Evolutionary conservation across 441 rosid species (phyloP).

Genomic region (Populus hybrid): DNA sequence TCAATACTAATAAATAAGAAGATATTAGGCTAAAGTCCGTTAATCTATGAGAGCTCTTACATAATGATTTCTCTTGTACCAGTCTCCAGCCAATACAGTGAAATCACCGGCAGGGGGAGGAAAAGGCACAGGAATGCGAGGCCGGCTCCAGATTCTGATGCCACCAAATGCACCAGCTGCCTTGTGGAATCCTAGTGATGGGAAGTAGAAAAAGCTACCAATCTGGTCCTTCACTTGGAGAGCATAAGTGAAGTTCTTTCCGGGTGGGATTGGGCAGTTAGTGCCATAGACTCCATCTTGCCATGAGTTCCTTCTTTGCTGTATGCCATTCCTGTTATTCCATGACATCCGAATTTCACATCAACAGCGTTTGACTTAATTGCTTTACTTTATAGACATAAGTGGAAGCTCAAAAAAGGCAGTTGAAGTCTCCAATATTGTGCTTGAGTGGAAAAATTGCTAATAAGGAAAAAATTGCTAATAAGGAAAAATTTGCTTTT

Average conservation of each 20-base stretch:
- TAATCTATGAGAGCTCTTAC: not conserved
- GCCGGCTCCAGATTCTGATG: constrained; percentile 75
- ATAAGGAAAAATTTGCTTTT: too few relatives aligned
- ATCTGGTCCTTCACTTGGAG: constrained; percentile 94
- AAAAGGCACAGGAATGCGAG: constrained; percentile 82
- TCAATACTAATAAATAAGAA: not conserved
- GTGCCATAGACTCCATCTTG: constrained; percentile 87
- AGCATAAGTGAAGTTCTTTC: constrained; percentile 69
- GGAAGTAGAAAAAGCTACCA: constrained; percentile 84
- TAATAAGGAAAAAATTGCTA: too few relatives aligned
- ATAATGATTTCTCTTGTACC: constrained; percentile 80
- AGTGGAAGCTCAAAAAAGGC: too few relatives aligned
- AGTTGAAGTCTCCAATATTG: too few relatives aligned
- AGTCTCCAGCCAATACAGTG: constrained; percentile 80
- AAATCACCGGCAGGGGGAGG: constrained; percentile 76
- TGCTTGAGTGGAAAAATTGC: too few relatives aligned
- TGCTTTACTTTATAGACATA: not conserved
- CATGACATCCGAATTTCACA: constrained; percentile 14
- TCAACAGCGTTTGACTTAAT: not conserved
- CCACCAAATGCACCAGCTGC: constrained; percentile 93
- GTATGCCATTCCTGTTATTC: constrained; percentile 65
- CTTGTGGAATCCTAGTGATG: constrained; percentile 86
- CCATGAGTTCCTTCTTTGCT: constrained; percentile 80
- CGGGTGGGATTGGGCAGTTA: constrained; percentile 77
- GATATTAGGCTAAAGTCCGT: not conserved